Conservation (phyloP, 2,329 filamentous ascomycete species). For the Reticulascus tulasneorum region DNA sequence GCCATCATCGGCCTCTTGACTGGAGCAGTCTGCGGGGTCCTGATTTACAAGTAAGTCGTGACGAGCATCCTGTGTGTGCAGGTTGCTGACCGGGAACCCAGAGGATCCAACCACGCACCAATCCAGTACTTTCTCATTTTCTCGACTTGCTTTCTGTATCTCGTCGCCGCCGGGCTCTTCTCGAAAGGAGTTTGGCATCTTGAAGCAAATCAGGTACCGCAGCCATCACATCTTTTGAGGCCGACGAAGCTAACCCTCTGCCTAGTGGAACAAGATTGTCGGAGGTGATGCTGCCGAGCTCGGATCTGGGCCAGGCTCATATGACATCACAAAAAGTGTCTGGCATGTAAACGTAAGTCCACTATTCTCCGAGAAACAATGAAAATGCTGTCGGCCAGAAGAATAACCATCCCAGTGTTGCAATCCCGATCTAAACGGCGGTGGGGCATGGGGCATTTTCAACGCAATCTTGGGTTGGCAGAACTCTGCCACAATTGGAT, state of each 20-base stretch:
- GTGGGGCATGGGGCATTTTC: slow-evolving; percentile 69
- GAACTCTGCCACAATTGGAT: slow-evolving; percentile 16
- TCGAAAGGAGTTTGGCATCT: slow-evolving; percentile 71
- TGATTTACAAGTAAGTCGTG: slow-evolving; percentile 64
- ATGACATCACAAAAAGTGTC: slow-evolving; percentile 70
- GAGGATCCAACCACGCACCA: slow-evolving; percentile 25
- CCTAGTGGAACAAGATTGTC: slow-evolving; percentile 55
- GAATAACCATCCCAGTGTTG: slow-evolving; percentile 53
- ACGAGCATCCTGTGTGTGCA: rapidly evolving
- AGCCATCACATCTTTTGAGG: neutral
- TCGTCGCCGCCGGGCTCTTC: slow-evolving; percentile 77
- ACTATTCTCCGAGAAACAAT: no score
- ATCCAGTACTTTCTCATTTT: slow-evolving; percentile 69
- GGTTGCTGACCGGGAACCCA: slow-evolving; percentile 41
- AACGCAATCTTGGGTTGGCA: slow-evolving; percentile 65
- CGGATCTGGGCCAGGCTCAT: slow-evolving; percentile 64
- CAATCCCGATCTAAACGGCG: slow-evolving; percentile 59
- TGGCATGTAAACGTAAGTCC: slow-evolving; percentile 73
- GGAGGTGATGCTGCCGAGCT: slow-evolving; percentile 49
- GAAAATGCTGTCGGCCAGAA: slow-evolving; percentile 33
- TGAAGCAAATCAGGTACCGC: slow-evolving; percentile 47
- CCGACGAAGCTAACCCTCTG: neutral
- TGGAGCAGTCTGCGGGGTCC: slow-evolving; percentile 58
- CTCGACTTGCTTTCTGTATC: slow-evolving; percentile 75
- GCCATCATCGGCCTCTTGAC: slow-evolving; percentile 63